A percentile compares a stretch with the other conserved stretches of the same genome.
Conservation (phyloP, 192 early-diverging fungal species). For the Jimgerdemannia flammicorona region DNA sequence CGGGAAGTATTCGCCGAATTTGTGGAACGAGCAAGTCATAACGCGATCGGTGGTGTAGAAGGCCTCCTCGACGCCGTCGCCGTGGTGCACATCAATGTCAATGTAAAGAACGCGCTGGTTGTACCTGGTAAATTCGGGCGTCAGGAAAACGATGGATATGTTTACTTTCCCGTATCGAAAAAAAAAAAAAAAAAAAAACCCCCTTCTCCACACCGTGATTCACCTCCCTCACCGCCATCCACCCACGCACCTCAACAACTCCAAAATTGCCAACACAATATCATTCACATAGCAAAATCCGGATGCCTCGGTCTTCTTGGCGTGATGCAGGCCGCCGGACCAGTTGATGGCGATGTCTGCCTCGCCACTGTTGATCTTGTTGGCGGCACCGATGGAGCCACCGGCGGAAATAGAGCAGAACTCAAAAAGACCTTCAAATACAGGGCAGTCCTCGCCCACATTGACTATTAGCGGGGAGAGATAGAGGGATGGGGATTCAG, state of each 20-base stretch:
- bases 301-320: constrained; percentile 93
- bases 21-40: constrained; percentile 99
- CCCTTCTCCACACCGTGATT: too few species aligned
- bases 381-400: constrained; percentile 87
- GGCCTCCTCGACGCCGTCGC: constrained; percentile 98
- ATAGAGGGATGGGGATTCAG: background rate
- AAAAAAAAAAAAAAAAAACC: too few species aligned
- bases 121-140: constrained; percentile 40
- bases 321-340: constrained; percentile 95
- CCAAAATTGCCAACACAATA: constrained; percentile 91
- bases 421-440: constrained; percentile 94
- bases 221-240: background rate
- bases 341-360: constrained; percentile 84
- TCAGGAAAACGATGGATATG: background rate
- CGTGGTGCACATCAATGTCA: constrained; percentile 99
- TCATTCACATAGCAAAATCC: constrained; percentile 99
- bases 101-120: constrained; percentile 94
- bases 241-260: constrained; percentile 65
- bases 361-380: constrained; percentile 52
- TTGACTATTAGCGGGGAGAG: constrained; percentile 48
- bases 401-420: constrained; percentile 90
- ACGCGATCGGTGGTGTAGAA: constrained; percentile 99
- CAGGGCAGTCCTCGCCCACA: constrained; percentile 91
- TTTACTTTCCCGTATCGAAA: too few species aligned
- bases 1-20: constrained; percentile 98